Evolutionary conservation across 148 eudicot genomes (phyloP).

Genomic region (Heliosperma pusillum): DNA sequence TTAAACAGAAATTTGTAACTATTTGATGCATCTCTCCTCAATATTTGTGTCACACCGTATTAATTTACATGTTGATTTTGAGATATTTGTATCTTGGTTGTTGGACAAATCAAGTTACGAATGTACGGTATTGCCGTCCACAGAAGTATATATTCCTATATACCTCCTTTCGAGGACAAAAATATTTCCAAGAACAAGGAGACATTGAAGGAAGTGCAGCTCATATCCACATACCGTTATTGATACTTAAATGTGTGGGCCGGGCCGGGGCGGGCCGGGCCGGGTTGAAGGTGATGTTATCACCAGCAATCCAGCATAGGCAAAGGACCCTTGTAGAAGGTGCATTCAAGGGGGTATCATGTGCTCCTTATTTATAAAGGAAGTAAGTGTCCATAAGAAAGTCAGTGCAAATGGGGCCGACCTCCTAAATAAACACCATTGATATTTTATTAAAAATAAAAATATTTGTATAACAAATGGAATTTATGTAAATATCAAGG

Average conservation of each 20-base stretch:
- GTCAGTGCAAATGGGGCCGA: conserved; percentile 22
- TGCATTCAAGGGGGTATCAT: conserved; percentile 34
- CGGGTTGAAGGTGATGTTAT: background rate
- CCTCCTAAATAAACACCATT: background rate
- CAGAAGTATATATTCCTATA: no score
- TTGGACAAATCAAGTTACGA: background rate
- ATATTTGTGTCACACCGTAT: no score
- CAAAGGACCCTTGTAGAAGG: conserved; percentile 25
- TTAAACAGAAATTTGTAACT: no score
- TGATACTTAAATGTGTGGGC: conserved; percentile 20
- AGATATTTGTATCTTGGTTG: background rate
- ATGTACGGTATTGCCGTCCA: background rate
- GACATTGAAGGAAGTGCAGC: background rate
- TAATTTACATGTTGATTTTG: no score
- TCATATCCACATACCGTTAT: conserved; percentile 10
- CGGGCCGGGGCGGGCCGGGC: background rate
- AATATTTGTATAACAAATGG: no score
- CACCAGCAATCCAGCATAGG: background rate
- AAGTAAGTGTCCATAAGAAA: conserved; percentile 30
- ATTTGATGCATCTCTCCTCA: no score
- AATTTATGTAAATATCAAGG: no score
- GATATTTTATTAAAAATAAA: no score
- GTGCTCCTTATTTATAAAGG: conserved; percentile 32
- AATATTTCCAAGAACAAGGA: background rate
- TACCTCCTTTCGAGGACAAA: background rate